Conservation (phyloP, 2,329 filamentous ascomycete genomes). For the Metarhizium album region DNA sequence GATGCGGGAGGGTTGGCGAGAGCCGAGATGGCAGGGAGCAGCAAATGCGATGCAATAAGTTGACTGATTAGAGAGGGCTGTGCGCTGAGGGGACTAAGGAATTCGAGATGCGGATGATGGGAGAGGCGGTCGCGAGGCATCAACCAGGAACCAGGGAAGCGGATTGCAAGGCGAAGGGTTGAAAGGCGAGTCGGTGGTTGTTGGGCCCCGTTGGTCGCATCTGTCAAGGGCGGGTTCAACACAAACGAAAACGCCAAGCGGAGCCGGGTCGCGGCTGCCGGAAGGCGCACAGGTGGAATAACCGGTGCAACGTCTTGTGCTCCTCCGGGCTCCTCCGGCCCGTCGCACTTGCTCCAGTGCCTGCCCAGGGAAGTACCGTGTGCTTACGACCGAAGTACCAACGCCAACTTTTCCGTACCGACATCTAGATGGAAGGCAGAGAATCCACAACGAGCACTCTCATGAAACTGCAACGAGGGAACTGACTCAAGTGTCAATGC, state of each 20-base stretch:
- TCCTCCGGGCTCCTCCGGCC: too few relatives aligned
- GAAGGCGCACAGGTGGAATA: neutral
- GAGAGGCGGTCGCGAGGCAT: neutral
- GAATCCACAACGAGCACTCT: too few relatives aligned
- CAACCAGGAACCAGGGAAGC: neutral
- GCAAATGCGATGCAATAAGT: neutral
- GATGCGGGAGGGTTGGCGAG: neutral
- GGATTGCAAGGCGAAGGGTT: neutral
- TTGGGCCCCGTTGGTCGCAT: neutral
- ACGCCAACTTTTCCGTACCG: too few relatives aligned
- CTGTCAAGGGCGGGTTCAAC: neutral
- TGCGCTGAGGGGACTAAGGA: neutral
- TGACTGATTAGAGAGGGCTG: neutral
- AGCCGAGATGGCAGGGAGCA: neutral
- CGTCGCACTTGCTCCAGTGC: too few relatives aligned
- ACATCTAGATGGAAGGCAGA: too few relatives aligned
- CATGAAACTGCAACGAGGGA: too few relatives aligned
- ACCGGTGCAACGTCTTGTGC: too few relatives aligned
- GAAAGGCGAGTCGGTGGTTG: neutral
- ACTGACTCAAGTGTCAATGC: too few relatives aligned
- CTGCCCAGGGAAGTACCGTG: too few relatives aligned
- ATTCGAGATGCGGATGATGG: neutral
- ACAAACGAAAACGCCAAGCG: neutral
- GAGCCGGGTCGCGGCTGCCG: neutral
- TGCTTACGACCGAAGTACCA: too few relatives aligned